Percentiles rank a stretch among this genome's conserved stretches.
phyloP scores from a whole-genome alignment of 495 filamentous ascomycete species.

The Oidiodendron maius region DNA sequence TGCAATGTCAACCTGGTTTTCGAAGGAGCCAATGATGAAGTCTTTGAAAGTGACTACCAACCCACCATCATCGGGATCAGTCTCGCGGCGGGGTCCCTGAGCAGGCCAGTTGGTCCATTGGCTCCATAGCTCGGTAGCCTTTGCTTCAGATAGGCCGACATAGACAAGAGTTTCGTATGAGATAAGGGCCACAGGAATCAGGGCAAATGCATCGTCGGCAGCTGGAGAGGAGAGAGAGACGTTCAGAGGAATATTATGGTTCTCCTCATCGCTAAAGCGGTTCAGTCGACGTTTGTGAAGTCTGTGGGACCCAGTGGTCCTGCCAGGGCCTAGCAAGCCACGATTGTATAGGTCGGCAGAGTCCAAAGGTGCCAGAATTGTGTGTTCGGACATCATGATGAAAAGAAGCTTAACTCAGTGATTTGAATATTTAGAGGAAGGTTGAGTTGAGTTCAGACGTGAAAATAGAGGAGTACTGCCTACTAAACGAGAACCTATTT shows the following conservation, averaged over 20 bases:
- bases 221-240: constrained; percentile 2
- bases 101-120: constrained; percentile 18
- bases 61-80: constrained; percentile 11
- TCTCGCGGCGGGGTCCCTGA: constrained; percentile 10
- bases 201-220: constrained; percentile 6
- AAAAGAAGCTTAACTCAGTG: too few relatives aligned
- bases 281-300: constrained; percentile 11
- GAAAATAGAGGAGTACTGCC: too few relatives aligned
- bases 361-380: too few relatives aligned
- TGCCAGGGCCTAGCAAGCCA: too few relatives aligned
- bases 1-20: constrained; percentile 6
- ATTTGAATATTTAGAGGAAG: too few relatives aligned
- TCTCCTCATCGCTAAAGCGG: constrained; percentile 6
- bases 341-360: too few relatives aligned
- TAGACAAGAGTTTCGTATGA: constrained; percentile 10
- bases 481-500: too few relatives aligned
- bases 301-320: too few relatives aligned
- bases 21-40: constrained; percentile 9
- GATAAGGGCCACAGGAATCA: constrained; percentile 7
- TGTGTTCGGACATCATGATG: too few relatives aligned
- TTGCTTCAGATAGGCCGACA: constrained; percentile 9
- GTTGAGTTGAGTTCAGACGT: too few relatives aligned
- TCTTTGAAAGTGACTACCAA: constrained; percentile 12
- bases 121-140: constrained; percentile 8
- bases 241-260: neutral